Base-by-base conservation (phyloP, 371 early-diverging fungal genomes). In the Actinomucor elegans region DNA sequence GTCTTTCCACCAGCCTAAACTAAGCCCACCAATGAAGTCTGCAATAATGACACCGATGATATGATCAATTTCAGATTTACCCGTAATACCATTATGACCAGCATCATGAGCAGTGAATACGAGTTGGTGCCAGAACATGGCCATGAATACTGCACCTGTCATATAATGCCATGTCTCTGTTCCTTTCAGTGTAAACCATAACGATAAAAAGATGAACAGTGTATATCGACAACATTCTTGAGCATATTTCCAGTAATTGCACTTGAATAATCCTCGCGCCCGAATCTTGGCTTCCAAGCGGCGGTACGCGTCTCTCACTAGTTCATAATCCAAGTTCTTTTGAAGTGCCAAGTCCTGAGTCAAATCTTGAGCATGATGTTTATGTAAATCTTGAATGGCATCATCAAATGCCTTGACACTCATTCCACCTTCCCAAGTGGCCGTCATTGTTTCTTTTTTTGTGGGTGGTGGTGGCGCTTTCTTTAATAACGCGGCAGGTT, bases 1-100 rank as follows among this genome's bases (percentile, higher is more conserved):
- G 53, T 88, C 80, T 66, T 95, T 96, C 98, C 98, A 97, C 97
- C 98, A 97, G 26, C 94, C 97, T 32, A 95, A 67, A 38, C 88
- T 86, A 31, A 96, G 83, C 7, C 98, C 98, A 46, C 95, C 94
- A 50, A 88, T 66, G 52, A 91, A 85, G 63, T 92, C 73, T 2
- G 88, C 94, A 42, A 95, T 73, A 27, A 87, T 57, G 45, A 92
- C 86, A 31, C 96, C 97, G 52, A 96, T 83, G 28, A 84, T 59
- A 61, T 85, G 84, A 64, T 97, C 98, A 23, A 85, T 75, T 27
- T 78, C 66, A 33, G 79, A 70, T 47, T 79, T 76, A 61, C 91
- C 90, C 0, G 94, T 90, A 57, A 96, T 89, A n/a, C 81, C 91
- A 57, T 88, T 91, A 79, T 97, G 98, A 4, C 96, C 98, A 12